Percentiles rank a stretch among this genome's conserved stretches.
Evolutionary conservation across 495 filamentous ascomycete species (phyloP).

Genomic region (Opeltia flavorubescens): DNA sequence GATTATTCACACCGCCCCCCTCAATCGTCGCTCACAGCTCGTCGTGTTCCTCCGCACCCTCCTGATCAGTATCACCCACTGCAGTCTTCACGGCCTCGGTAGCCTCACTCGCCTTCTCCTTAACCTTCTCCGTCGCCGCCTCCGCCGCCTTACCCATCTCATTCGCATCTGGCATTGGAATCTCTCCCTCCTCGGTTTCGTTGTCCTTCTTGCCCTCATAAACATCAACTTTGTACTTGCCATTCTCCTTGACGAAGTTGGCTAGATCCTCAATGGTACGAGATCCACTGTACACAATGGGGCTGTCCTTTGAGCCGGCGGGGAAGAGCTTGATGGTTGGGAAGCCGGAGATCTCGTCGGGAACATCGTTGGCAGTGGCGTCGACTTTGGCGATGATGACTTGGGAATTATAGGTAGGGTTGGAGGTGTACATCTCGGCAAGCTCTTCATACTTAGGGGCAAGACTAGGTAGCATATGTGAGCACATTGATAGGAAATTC

Average conservation of each 20-base stretch:
- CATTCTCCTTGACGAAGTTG: slow-evolving; percentile 88
- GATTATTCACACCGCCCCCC: neutral
- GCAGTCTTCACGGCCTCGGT: slow-evolving; percentile 27
- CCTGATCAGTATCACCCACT: slow-evolving; percentile 21
- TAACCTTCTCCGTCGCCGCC: slow-evolving; percentile 30
- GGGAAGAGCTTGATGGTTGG: slow-evolving; percentile 98
- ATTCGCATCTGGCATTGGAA: slow-evolving; percentile 26
- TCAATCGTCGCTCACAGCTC: slow-evolving; percentile 43
- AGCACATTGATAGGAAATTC: slow-evolving; percentile 4
- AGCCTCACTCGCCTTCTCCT: slow-evolving; percentile 30
- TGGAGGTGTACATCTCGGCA: slow-evolving; percentile 58
- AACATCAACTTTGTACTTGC: slow-evolving; percentile 67
- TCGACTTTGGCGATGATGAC: slow-evolving; percentile 96
- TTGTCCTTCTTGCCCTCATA: slow-evolving; percentile 32
- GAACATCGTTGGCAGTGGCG: slow-evolving; percentile 91
- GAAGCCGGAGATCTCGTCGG: slow-evolving; percentile 94
- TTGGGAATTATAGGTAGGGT: slow-evolving; percentile 59
- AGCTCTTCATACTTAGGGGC: slow-evolving; percentile 73
- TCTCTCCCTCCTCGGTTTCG: slow-evolving; percentile 30
- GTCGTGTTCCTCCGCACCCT: slow-evolving; percentile 39
- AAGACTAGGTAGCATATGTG: slow-evolving; percentile 29
- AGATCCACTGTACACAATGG: slow-evolving; percentile 75
- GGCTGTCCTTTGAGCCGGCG: slow-evolving; percentile 71
- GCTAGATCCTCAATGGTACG: slow-evolving; percentile 90
- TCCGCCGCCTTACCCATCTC: slow-evolving; percentile 33